Conservation (phyloP, 2,329 filamentous ascomycete species). For the Coniella vitis region DNA sequence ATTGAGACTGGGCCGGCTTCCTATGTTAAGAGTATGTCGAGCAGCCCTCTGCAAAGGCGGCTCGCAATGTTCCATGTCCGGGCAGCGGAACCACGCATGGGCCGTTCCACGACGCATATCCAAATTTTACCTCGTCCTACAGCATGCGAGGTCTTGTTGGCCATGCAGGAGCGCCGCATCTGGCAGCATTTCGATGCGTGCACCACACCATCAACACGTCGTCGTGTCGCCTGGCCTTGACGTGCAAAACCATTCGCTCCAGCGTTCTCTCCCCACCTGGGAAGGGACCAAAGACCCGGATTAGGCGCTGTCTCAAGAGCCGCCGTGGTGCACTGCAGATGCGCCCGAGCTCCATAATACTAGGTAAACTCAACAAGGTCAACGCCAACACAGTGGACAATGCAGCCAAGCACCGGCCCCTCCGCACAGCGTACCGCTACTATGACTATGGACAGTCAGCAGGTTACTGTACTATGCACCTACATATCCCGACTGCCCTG, state of each 20-base stretch:
- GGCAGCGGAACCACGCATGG: neutral
- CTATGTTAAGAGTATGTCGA: too few relatives aligned
- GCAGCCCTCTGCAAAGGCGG: neutral
- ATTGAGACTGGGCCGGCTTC: too few relatives aligned
- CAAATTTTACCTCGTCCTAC: too few relatives aligned
- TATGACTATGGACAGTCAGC: neutral
- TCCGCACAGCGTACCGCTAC: neutral
- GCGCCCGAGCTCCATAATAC: slow-evolving; percentile 5
- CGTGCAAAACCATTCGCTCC: neutral
- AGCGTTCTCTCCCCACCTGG: neutral
- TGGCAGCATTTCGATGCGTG: neutral
- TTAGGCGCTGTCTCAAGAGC: slow-evolving; percentile 16
- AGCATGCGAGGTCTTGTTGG: slow-evolving; percentile 12
- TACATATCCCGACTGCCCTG: neutral
- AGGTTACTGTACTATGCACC: neutral
- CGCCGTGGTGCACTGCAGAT: slow-evolving; percentile 7
- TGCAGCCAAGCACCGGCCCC: slow-evolving; percentile 9
- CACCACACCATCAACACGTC: neutral
- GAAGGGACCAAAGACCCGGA: neutral
- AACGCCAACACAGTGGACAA: neutral
- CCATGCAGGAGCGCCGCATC: slow-evolving; percentile 6
- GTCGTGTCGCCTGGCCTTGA: neutral
- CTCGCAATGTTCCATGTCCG: neutral
- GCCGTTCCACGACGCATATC: neutral
- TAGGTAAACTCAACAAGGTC: neutral